A percentile compares a stretch with the other conserved stretches of the same genome.
These are phyloP conservation scores for Eucalyptus caleyi DNA, from an alignment of 345 rosid genomes.

Conservation along the genomic window DNA sequence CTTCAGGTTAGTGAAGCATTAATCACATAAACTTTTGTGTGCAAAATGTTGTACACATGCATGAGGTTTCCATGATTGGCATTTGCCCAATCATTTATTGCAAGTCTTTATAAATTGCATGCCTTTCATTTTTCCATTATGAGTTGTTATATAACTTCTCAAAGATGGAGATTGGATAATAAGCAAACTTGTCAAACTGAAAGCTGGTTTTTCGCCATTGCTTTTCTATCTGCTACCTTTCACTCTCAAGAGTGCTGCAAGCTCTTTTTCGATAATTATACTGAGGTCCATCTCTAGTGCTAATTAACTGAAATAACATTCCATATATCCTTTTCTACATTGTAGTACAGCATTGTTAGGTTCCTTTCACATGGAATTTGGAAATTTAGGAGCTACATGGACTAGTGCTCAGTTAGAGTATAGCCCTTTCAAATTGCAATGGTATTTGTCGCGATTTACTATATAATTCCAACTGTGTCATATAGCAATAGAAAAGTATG, in stretches of 20 bases:
- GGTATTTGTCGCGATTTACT: background rate
- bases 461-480: background rate
- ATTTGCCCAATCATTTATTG: background rate
- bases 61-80: background rate
- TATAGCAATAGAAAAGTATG: background rate
- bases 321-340: background rate
- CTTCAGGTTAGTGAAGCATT: constrained; percentile 51
- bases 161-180: background rate
- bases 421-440: background rate
- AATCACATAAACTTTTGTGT: background rate
- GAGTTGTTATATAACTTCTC: background rate
- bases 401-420: background rate
- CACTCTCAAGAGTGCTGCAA: background rate
- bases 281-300: background rate
- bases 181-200: background rate
- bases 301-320: background rate
- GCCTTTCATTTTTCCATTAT: background rate
- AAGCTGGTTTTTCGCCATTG: background rate
- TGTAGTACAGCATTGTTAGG: background rate
- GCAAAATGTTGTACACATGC: background rate
- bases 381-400: background rate
- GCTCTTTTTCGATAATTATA: background rate
- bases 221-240: background rate
- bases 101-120: background rate
- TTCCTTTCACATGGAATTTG: background rate